Base-by-base conservation (phyloP, 2,329 filamentous ascomycete species). In the Colletotrichum trifolii region DNA sequence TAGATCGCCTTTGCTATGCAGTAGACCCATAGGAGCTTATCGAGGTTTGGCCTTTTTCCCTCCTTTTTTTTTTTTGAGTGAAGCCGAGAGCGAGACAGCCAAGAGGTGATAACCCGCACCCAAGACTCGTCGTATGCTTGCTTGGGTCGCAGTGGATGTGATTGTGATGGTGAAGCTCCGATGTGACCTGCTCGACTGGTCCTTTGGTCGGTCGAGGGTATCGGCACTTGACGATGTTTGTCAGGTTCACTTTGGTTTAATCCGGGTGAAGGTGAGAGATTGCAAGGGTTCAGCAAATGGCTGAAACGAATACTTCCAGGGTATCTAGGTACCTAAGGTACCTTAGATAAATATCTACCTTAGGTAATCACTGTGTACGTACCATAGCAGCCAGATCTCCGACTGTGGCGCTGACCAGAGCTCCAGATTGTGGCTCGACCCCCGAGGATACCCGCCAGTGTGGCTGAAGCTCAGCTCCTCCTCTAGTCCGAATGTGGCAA, bases 401-500 rank as follows among this genome's bases (percentile, higher is more conserved):
- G 25, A 15, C 8, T 54, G 57, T 60, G 57, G 57, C 57, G 42
- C 12, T 8, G 11, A 2, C 2, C 2, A 1, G 25, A 25, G 25
- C 25, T 25, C 25, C 25, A 25, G 25, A 25, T 25, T 38, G 58
- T 61, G 58, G 58, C 58, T 54, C 39, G 25, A 46, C 15, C 25
- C 25, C 25, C 8, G 43, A 10, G 13, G 25, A 25, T 9, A 4
- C 46, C 8, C 5, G 2, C 12, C 8, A 11, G n/a, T 39, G 62
- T 62, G 62, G 63, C 63, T 65, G 58, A 42, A 63, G 62, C 62
- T 62, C 54, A 50, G 49, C 57, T 50, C 38, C 42, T 55, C 36
- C 59, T 55, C 54, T 64, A 66, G 60, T 64, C 64, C 64, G 13
- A 59, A 66, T 50, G n/a, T 49, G 64, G 64, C 48, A 66, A 58